Evolutionary conservation across 768 basidiomycete species (phyloP), one percentile per base, ranked within the genome.

Genomic region (Mycena crocata): DNA sequence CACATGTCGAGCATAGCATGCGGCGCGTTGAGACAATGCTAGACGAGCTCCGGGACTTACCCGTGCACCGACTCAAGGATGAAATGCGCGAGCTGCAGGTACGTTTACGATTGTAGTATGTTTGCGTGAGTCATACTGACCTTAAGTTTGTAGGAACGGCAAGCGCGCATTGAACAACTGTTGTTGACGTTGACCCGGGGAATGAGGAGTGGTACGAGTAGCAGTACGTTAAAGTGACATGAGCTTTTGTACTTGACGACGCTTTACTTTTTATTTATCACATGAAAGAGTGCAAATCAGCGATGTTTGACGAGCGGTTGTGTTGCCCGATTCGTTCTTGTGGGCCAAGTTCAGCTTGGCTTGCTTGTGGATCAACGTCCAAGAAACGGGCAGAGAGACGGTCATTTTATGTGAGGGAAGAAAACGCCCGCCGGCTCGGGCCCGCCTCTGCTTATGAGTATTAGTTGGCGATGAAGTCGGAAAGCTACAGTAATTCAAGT

Each of bases 71-170:
- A 67, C 79, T 95, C 39, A 90, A 87, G 76, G 90, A 91, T 3
- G 93, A 95, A 76, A 91, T 95, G 87, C 93, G 89, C 74, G 93
- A 94, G 74, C 77, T 94, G 31, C 91, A 92, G 85, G 92, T 91
- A 48, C 51, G 83, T 77, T 55, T 15, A 34, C 48, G 35, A 13
- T 50, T 52, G 51, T 19, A 19, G 49, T 50, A 28, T 57, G 64
- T 26, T 62, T 39, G 40, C 48, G 42, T 45, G 44, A 23, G 50
- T 39, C 24, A 49, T 51, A 26, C 40, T 48, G 8, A 39, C n/a
- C n/a, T n/a, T n/a, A 2, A 35, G 56, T 48, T 48, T 65, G 31
- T 67, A 90, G 88, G 88, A 92, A 62, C 89, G 91, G 49, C 93
- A 94, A 79, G 88, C 89, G 21, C 86, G 93, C 39, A 94, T 94